Percentiles rank a stretch among this genome's conserved stretches.
phyloP scores from a whole-genome alignment of 2,329 filamentous ascomycete species.

The Botrytis galanthina region DNA sequence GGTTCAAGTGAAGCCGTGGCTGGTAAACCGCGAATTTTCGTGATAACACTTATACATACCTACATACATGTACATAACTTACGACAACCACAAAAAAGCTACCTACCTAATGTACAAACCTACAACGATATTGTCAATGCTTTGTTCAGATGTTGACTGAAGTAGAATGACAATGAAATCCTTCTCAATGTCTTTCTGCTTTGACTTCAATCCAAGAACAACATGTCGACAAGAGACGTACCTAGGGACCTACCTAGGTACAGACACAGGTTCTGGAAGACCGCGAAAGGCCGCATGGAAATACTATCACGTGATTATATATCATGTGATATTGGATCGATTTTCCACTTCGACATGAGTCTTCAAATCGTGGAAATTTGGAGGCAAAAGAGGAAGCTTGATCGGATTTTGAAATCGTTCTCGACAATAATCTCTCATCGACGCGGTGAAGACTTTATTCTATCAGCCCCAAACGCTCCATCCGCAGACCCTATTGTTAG shows the following conservation, averaged over 20 bases:
- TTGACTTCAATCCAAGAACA: background rate
- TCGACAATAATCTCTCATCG: background rate
- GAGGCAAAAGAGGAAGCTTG: background rate
- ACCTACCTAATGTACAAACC: background rate
- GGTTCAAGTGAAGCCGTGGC: background rate
- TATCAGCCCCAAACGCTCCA: background rate
- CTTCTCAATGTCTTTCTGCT: background rate
- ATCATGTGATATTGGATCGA: background rate
- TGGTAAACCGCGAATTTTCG: slow-evolving; percentile 5
- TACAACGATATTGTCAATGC: background rate
- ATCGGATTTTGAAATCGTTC: background rate
- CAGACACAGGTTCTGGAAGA: background rate
- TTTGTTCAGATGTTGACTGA: background rate
- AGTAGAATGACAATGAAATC: no score
- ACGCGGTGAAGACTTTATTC: background rate
- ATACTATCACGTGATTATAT: background rate
- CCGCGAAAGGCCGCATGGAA: slow-evolving; percentile 7
- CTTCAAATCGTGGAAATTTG: background rate
- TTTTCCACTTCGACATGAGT: background rate
- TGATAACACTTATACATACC: background rate
- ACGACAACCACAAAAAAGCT: background rate
- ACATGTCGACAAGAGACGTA: background rate
- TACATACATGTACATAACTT: background rate
- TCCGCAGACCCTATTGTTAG: background rate
- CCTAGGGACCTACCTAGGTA: no score